phyloP scores from a whole-genome alignment of 768 basidiomycete genomes.

The Suillus clintonianus region DNA sequence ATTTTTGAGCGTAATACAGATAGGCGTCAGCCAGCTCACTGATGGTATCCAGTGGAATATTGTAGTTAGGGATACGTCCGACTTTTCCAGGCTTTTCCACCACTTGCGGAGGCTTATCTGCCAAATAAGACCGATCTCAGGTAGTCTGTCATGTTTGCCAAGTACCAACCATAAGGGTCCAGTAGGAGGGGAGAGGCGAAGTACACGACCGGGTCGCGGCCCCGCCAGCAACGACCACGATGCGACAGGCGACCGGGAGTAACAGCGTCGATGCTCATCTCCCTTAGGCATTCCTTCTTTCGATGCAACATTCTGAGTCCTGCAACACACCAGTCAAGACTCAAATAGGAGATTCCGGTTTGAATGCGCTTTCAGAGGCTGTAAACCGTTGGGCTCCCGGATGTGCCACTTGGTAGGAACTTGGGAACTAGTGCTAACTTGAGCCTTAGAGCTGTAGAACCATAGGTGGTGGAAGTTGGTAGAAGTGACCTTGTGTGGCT shows the following conservation, averaged over 20 bases:
- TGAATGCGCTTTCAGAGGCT: neutral
- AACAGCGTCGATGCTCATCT: no score
- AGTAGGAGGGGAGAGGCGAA: no score
- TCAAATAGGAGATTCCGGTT: no score
- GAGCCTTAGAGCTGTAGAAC: no score
- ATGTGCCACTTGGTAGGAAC: no score
- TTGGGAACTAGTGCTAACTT: no score
- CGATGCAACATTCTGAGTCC: neutral
- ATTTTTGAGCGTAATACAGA: neutral
- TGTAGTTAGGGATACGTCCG: conserved; percentile 35
- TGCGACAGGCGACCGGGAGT: neutral
- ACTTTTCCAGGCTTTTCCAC: conserved; percentile 43
- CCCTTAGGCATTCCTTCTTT: neutral
- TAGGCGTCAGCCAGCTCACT: neutral
- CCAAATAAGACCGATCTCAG: conserved; percentile 53
- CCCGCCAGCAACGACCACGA: neutral
- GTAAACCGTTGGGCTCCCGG: no score
- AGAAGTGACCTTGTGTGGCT: neutral
- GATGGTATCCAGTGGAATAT: conserved; percentile 34
- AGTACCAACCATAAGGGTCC: no score
- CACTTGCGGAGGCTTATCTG: conserved; percentile 29
- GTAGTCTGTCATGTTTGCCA: conserved; percentile 1
- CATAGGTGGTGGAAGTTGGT: neutral
- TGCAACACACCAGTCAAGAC: neutral
- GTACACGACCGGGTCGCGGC: neutral